Percentiles rank a stretch among this genome's conserved stretches.
Evolutionary conservation across 805 yeast species (phyloP).

Genomic region (Hanseniaspora taiwanica): DNA sequence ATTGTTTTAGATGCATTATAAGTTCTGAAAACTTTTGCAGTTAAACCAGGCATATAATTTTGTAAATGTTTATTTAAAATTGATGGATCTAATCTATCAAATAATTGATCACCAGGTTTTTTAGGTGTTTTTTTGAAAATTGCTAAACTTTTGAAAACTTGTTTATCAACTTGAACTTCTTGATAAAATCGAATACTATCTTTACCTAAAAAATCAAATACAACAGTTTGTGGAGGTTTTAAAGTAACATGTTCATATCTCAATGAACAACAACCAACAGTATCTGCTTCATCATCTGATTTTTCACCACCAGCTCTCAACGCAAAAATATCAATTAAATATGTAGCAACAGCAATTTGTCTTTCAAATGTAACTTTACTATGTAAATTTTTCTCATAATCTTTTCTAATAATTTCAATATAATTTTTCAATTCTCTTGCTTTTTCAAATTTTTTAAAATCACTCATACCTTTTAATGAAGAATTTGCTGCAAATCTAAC

Average conservation of each 20-base stretch:
- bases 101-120: slow-evolving; percentile 81
- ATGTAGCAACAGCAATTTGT: slow-evolving; percentile 89
- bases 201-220: slow-evolving; percentile 89
- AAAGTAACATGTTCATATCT: slow-evolving; percentile 81
- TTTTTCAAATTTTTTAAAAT: slow-evolving; percentile 83
- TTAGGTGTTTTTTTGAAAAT: slow-evolving; percentile 85
- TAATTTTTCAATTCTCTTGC: slow-evolving; percentile 73
- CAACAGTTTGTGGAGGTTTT: slow-evolving; percentile 72
- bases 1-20: slow-evolving; percentile 92
- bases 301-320: slow-evolving; percentile 97
- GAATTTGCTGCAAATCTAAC: slow-evolving; percentile 88
- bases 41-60: slow-evolving; percentile 79
- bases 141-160: slow-evolving; percentile 77
- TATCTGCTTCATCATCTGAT: slow-evolving; percentile 94
- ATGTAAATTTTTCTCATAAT: slow-evolving; percentile 57
- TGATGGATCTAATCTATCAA: slow-evolving; percentile 79
- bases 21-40: slow-evolving; percentile 96
- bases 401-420: slow-evolving; percentile 59
- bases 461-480: slow-evolving; percentile 81
- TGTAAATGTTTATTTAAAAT: slow-evolving; percentile 77
- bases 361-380: slow-evolving; percentile 71
- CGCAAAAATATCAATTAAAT: slow-evolving; percentile 83
- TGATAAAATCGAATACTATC: slow-evolving; percentile 87
- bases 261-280: slow-evolving; percentile 94
- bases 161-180: slow-evolving; percentile 84